These are phyloP conservation scores for Penicillium desertorum DNA, from an alignment of 495 filamentous ascomycete genomes.

Conservation along the genomic window DNA sequence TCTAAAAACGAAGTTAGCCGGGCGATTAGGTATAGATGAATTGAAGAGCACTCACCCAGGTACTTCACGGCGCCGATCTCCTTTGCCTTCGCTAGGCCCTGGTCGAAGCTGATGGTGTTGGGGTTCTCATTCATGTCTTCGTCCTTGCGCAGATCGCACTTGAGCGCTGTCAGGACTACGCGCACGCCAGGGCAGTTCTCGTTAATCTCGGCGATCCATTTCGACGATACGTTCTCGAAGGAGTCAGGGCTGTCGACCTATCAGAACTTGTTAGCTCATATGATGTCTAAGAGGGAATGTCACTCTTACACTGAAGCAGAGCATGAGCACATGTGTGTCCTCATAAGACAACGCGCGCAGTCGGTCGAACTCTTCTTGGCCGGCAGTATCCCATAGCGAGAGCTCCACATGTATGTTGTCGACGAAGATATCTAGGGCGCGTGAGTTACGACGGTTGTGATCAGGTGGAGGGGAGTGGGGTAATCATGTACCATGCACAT, in stretches of 20 bases:
- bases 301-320: slow-evolving; percentile 78
- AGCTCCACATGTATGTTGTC: slow-evolving; percentile 95
- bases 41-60: slow-evolving; percentile 56
- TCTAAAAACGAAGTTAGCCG: slow-evolving; percentile 50
- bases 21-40: background rate
- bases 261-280: slow-evolving; percentile 15
- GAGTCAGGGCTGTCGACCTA: slow-evolving; percentile 90
- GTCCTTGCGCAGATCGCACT: slow-evolving; percentile 88
- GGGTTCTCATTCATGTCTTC: slow-evolving; percentile 59
- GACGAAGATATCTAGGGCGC: slow-evolving; percentile 83
- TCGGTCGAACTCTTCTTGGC: slow-evolving; percentile 98
- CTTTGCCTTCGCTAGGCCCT: slow-evolving; percentile 89
- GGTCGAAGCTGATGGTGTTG: slow-evolving; percentile 81
- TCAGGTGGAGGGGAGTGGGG: slow-evolving; percentile 11
- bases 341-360: slow-evolving; percentile 94
- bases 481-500: slow-evolving; percentile 80
- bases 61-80: slow-evolving; percentile 87
- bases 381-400: slow-evolving; percentile 96
- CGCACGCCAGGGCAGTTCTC: slow-evolving; percentile 96
- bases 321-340: slow-evolving; percentile 96
- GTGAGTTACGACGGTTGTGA: slow-evolving; percentile 13
- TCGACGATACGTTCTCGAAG: slow-evolving; percentile 95
- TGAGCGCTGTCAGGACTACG: slow-evolving; percentile 92
- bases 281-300: background rate
- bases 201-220: slow-evolving; percentile 96